These are phyloP conservation scores for Aureococcus anophagefferens DNA, from an alignment of 108 stramenopile genomes.

Conservation along the genomic window DNA sequence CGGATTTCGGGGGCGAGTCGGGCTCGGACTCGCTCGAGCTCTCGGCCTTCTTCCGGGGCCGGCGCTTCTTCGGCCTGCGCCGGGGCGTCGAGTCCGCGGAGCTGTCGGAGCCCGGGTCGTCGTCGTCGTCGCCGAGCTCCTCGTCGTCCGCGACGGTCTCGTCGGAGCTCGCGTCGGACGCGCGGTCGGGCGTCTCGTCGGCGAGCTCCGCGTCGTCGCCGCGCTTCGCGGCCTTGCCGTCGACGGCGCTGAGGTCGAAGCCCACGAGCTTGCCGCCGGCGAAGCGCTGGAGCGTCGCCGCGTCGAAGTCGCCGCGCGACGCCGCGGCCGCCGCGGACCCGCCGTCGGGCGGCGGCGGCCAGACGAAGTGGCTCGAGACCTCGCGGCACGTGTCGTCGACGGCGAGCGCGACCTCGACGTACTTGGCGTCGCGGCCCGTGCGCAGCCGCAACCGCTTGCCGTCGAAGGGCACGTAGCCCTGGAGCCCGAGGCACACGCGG, in stretches of 20 bases:
- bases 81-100: too few species aligned
- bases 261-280: neutral
- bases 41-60: too few species aligned
- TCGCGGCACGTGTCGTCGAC: neutral
- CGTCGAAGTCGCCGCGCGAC: too few species aligned
- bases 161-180: too few species aligned
- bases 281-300: too few species aligned
- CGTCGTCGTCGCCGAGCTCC: neutral
- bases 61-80: too few species aligned
- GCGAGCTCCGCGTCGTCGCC: neutral
- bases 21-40: too few species aligned
- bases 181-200: neutral
- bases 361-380: neutral
- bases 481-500: neutral
- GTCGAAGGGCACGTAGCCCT: constrained; percentile 10
- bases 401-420: neutral
- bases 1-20: too few species aligned
- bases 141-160: neutral
- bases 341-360: too few species aligned
- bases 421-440: neutral
- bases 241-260: neutral
- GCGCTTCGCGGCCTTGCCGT: neutral
- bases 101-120: neutral
- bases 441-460: constrained; percentile 4
- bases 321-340: too few species aligned